Conservation (phyloP, 305 asterid species). For the Euphrasia arctica region DNA sequence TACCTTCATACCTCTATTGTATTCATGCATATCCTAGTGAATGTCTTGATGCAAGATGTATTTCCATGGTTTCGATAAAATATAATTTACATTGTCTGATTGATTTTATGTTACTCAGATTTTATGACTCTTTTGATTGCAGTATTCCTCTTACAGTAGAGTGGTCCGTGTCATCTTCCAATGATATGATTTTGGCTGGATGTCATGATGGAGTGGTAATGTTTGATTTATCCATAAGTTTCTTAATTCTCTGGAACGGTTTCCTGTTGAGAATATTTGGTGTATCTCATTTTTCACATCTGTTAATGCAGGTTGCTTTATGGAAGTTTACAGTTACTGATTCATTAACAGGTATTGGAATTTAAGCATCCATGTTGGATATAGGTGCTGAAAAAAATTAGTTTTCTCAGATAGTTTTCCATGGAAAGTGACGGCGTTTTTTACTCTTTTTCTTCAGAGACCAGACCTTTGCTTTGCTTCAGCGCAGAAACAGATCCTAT, state of each 20-base stretch:
- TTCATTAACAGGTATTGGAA: conserved; percentile 64
- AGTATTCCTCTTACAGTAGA: conserved; percentile 87
- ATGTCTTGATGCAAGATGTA: not conserved
- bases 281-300: conserved; percentile 23
- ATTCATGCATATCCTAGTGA: conserved; percentile 3
- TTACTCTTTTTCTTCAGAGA: conserved; percentile 50
- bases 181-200: conserved; percentile 85
- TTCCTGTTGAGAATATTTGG: conserved; percentile 5
- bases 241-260: conserved; percentile 10
- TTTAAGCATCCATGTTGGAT: conserved; percentile 23
- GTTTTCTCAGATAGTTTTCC: conserved; percentile 15
- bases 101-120: conserved; percentile 18
- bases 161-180: conserved; percentile 81
- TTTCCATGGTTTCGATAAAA: conserved; percentile 5
- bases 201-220: conserved; percentile 98
- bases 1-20: not conserved
- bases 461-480: conserved; percentile 82
- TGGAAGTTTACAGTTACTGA: conserved; percentile 70
- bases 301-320: conserved; percentile 71
- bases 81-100: not conserved
- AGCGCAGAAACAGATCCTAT: conserved; percentile 83
- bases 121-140: conserved; percentile 31
- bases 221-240: conserved; percentile 23
- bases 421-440: conserved; percentile 17
- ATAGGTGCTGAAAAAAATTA: conserved; percentile 14